Evolutionary conservation across 352 stramenopile species (phyloP).

Genomic region (Lagenidium giganteum): DNA sequence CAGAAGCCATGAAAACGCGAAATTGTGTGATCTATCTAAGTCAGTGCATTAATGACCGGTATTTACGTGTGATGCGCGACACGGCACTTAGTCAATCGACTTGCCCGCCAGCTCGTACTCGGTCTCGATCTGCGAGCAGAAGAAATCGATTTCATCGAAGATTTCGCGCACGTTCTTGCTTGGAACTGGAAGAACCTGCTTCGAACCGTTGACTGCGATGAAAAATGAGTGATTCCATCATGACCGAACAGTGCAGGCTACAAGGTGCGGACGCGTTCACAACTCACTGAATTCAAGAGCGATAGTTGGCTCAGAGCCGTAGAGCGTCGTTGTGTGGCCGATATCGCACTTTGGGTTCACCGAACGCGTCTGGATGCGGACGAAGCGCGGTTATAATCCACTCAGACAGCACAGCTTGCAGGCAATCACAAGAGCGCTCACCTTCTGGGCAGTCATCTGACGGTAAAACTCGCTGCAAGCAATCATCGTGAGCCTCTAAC

Average conservation of each 20-base stretch:
- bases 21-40: too few relatives aligned
- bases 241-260: background rate
- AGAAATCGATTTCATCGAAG: conserved; percentile 79
- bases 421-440: conserved; percentile 15
- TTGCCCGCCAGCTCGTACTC: conserved; percentile 83
- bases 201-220: conserved; percentile 74
- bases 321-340: conserved; percentile 43
- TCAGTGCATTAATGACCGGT: too few relatives aligned
- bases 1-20: too few relatives aligned
- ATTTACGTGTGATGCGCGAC: too few relatives aligned
- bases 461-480: conserved; percentile 75
- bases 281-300: conserved; percentile 82
- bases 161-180: conserved; percentile 78
- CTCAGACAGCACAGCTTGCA: background rate
- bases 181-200: conserved; percentile 63
- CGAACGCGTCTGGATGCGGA: conserved; percentile 46
- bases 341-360: conserved; percentile 83
- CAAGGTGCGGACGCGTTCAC: background rate
- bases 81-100: conserved; percentile 82
- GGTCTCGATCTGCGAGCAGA: conserved; percentile 84
- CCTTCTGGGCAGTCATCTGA: conserved; percentile 76
- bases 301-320: conserved; percentile 53
- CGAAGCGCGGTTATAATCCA: background rate
- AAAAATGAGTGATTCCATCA: background rate
- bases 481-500: conserved; percentile 1